Evolutionary conservation across 139 green algal species (phyloP), one percentile per base, ranked within the genome.

Genomic region (Choricystis sp.): DNA sequence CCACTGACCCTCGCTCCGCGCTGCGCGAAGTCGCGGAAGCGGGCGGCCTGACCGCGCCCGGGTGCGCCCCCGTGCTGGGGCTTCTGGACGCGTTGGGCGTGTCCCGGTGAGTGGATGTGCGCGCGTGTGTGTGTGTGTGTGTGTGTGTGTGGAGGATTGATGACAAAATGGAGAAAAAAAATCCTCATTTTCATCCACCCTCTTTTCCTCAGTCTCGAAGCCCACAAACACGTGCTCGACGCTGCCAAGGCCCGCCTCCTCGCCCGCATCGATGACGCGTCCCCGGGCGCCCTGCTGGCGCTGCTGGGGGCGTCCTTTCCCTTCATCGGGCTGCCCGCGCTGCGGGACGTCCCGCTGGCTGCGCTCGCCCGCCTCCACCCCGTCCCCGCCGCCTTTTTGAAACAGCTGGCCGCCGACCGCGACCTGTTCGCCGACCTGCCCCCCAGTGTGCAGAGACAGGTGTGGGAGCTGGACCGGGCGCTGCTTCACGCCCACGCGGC

Each of bases 381-480:
- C 24, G 83, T 94, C 40, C 86, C 86, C 0, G 69, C 77, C 31
- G 73, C 69, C 23, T 90, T 86, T 56, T 74, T 94, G 29, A 89
- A 88, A 74, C 81, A 91, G 85, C 77, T 94, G 30, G 76, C 81
- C 0, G 69, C 70, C 1, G 85, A 92, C 72, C 66, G 70, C 25
- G 77, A 87, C 55, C 69, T 93, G 29, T 91, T 91, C 65, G 76
- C 74, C 40, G 77, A 84, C 27, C 79, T 90, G 60, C 82, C 84
- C 4, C 48, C 62, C 5, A 64, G 72, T 16, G 84, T 92, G 49
- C 77, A 90, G 77, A 72, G 81, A 3, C 82, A 90, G 76, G 85
- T 89, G 28, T 92, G 79, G 74, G 86, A 92, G 74, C 82, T 88
- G 67, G 86, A 94, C 78, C 86, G 81, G 64, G 87, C 84, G 66